Percentiles rank a stretch among this genome's conserved stretches.
Evolutionary conservation across 345 rosid species (phyloP).

Genomic region (Iberis pinnata): DNA sequence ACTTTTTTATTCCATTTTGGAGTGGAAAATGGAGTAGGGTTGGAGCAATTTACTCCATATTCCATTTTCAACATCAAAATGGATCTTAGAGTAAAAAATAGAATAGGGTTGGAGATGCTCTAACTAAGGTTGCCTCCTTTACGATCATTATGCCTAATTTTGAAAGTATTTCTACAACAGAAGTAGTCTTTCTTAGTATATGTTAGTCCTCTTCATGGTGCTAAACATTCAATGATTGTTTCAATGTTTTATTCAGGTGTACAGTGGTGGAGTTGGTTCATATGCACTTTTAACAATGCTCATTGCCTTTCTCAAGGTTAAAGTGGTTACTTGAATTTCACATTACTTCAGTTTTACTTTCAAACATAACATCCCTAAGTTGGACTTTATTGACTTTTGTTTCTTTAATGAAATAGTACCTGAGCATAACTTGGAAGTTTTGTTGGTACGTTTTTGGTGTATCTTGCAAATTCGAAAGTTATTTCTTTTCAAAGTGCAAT

Average conservation of each 20-base stretch:
- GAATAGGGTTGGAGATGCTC: too few relatives aligned
- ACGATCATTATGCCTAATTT: conserved; percentile 71
- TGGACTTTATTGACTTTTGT: not conserved
- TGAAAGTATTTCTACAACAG: conserved; percentile 92
- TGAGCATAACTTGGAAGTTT: conserved; percentile 78
- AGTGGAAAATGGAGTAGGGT: too few relatives aligned
- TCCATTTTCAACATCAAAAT: too few relatives aligned
- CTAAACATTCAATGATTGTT: conserved; percentile 14
- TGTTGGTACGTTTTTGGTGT: conserved; percentile 73
- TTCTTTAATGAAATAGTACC: conserved; percentile 43
- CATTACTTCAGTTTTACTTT: not conserved
- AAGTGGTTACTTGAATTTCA: conserved; percentile 3
- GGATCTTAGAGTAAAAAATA: too few relatives aligned
- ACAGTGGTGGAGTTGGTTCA: conserved; percentile 88
- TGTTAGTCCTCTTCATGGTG: not conserved
- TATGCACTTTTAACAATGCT: conserved; percentile 92
- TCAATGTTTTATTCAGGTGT: conserved; percentile 50
- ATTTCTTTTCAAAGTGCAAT: conserved; percentile 61
- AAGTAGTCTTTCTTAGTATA: not conserved
- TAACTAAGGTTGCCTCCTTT: conserved; percentile 73
- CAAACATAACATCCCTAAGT: not conserved
- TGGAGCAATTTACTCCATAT: too few relatives aligned
- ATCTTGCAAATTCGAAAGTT: conserved; percentile 60
- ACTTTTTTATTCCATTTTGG: too few relatives aligned
- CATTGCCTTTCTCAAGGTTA: conserved; percentile 71